These are phyloP conservation scores for Udeniomyces megalosporus DNA, from an alignment of 768 basidiomycete species.

Conservation along the genomic window DNA sequence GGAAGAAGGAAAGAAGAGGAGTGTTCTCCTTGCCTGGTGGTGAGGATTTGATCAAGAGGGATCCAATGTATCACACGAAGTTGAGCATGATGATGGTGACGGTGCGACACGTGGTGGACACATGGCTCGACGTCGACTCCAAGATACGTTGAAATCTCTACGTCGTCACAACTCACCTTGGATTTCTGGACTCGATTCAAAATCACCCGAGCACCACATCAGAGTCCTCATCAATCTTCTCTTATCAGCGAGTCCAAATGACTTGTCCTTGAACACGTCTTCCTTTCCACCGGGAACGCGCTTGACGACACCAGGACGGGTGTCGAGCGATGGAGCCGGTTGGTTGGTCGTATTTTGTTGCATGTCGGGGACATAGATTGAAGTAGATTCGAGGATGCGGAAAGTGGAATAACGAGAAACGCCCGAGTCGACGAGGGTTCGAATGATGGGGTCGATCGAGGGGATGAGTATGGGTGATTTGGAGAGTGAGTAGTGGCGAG, in stretches of 20 bases:
- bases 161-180: conserved; percentile 25
- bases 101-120: not conserved
- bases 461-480: conserved; percentile 70
- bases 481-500: conserved; percentile 69
- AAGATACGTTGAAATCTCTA: no score
- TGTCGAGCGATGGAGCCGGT: conserved; percentile 21
- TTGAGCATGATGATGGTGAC: no score
- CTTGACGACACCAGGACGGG: no score
- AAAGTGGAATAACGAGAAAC: conserved; percentile 86
- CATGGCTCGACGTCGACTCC: no score
- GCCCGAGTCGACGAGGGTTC: conserved; percentile 60
- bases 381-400: conserved; percentile 60
- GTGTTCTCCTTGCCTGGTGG: not conserved
- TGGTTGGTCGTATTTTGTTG: not conserved
- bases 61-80: no score
- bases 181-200: conserved; percentile 37
- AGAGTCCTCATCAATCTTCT: conserved; percentile 82
- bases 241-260: conserved; percentile 65
- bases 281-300: conserved; percentile 80
- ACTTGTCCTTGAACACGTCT: conserved; percentile 73
- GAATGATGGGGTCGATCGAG: conserved; percentile 59
- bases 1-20: conserved; percentile 36
- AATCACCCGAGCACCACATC: conserved; percentile 59
- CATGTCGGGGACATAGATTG: conserved; percentile 30
- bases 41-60: no score